Percentiles rank a stretch among this genome's conserved stretches.
phyloP scores from a whole-genome alignment of 495 filamentous ascomycete species.

The Neurospora sublineolata region DNA sequence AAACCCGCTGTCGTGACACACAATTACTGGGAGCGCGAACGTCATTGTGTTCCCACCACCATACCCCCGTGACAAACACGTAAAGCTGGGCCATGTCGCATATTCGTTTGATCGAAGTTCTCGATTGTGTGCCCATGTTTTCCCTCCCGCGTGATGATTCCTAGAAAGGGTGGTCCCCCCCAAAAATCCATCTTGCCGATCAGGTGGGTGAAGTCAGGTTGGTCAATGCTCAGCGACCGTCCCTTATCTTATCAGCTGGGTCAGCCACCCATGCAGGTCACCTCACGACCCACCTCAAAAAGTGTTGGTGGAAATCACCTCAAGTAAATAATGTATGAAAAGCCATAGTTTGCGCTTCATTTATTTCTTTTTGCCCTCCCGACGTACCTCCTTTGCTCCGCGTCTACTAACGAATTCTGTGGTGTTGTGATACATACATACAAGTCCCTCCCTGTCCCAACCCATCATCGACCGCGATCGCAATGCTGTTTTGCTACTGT shows the following conservation, averaged over 20 bases:
- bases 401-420: background rate
- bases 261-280: background rate
- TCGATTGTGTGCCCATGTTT: background rate
- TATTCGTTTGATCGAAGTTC: background rate
- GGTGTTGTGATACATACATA: background rate
- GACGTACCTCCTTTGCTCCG: too few relatives aligned
- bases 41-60: background rate
- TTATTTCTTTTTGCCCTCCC: background rate
- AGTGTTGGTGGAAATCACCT: background rate
- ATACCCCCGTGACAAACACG: background rate
- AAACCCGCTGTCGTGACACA: background rate
- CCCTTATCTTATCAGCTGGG: background rate
- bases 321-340: background rate
- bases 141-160: background rate
- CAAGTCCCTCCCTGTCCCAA: background rate
- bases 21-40: background rate
- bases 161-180: background rate
- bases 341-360: background rate
- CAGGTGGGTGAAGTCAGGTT: background rate
- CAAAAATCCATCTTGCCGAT: background rate
- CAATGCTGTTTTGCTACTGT: background rate
- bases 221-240: background rate
- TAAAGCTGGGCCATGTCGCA: background rate
- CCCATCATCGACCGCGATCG: background rate
- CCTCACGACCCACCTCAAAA: background rate